Conservation (phyloP, 805 yeast genomes). For the Lachancea nothofagi region DNA sequence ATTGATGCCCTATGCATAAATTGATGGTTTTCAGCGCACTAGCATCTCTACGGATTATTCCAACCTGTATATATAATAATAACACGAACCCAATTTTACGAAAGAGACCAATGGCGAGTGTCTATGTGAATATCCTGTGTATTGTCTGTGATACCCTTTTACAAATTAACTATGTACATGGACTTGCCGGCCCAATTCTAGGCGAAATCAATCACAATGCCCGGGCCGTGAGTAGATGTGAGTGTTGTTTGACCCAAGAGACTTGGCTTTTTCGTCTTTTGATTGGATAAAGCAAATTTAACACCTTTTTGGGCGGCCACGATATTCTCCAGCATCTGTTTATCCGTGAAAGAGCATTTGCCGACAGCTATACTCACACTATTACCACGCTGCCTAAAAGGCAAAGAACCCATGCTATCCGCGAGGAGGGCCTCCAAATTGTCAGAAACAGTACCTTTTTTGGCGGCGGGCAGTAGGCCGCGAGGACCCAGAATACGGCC, state of each 20-base stretch:
- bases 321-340: slow-evolving; percentile 66
- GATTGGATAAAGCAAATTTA: slow-evolving; percentile 45
- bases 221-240: slow-evolving; percentile 73
- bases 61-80: too few relatives aligned
- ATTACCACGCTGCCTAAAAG: slow-evolving; percentile 69
- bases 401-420: slow-evolving; percentile 58
- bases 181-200: slow-evolving; percentile 7
- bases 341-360: slow-evolving; percentile 69
- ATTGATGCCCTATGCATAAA: too few relatives aligned
- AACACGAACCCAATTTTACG: too few relatives aligned
- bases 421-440: slow-evolving; percentile 51
- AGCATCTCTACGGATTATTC: too few relatives aligned
- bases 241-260: slow-evolving; percentile 63
- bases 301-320: slow-evolving; percentile 61
- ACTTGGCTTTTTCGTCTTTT: slow-evolving; percentile 62
- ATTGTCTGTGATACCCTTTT: too few relatives aligned
- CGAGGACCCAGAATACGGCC: slow-evolving; percentile 85
- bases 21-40: too few relatives aligned
- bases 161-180: slow-evolving; percentile 1
- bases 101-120: too few relatives aligned
- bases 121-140: too few relatives aligned
- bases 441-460: slow-evolving; percentile 80
- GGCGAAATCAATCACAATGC: slow-evolving; percentile 57
- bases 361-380: slow-evolving; percentile 67
- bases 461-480: slow-evolving; percentile 82